Percentiles rank a stretch among this genome's conserved stretches.
These are phyloP conservation scores for Viola pubescens DNA, from an alignment of 441 rosid species.

Conservation along the genomic window DNA sequence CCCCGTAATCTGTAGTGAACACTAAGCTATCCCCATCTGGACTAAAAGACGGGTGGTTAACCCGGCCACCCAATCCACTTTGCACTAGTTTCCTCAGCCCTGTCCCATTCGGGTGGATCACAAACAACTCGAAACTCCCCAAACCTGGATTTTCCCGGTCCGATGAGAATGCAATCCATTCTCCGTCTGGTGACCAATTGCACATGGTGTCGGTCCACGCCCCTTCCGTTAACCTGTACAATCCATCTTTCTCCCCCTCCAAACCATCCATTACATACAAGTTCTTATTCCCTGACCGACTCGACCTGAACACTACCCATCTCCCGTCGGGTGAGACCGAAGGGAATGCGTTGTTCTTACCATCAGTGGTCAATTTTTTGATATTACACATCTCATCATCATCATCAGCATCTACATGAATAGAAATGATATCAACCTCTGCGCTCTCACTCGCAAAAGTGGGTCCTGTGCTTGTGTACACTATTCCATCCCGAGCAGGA, in stretches of 20 bases:
- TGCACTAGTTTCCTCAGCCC: conserved; percentile 58
- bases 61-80: conserved; percentile 61
- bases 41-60: conserved; percentile 69
- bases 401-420: conserved; percentile 35
- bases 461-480: conserved; percentile 70
- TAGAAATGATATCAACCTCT: conserved; percentile 57
- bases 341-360: conserved; percentile 79
- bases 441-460: conserved; percentile 56
- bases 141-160: conserved; percentile 62
- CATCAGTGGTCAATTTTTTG: conserved; percentile 52
- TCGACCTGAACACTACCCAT: conserved; percentile 66
- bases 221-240: conserved; percentile 53
- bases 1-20: conserved; percentile 73
- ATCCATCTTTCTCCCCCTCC: conserved; percentile 52
- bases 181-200: conserved; percentile 68
- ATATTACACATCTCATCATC: conserved; percentile 11
- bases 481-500: conserved; percentile 49
- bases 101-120: conserved; percentile 76
- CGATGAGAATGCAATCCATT: conserved; percentile 77
- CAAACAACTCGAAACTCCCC: conserved; percentile 58
- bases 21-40: conserved; percentile 64
- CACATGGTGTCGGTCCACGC: conserved; percentile 84
- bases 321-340: conserved; percentile 76
- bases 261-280: conserved; percentile 69
- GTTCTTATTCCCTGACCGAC: conserved; percentile 72